Base-by-base conservation (phyloP, 192 early-diverging fungal genomes). In the Coemansia sp. region DNA sequence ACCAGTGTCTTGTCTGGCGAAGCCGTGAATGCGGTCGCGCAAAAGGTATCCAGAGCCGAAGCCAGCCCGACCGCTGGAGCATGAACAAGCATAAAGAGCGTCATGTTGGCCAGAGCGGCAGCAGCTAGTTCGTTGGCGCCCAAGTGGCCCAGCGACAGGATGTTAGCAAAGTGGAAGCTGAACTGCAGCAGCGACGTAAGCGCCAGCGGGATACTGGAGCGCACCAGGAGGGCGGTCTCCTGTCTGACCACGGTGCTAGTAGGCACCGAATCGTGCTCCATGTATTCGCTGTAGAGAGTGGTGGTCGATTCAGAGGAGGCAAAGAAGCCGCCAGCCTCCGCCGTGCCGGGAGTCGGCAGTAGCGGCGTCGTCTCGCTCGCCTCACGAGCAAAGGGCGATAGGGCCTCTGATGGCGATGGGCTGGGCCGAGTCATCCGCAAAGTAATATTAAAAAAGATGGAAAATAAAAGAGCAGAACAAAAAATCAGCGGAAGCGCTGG, bases 21-120 rank as follows among this genome's bases (percentile, higher is more conserved):
- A 4, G 86, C 87, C 0, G 91, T 91, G 61, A 83, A 93, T 2
- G 90, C 85, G 35, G 90, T 88, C 2, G 88, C 86, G 61, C 88
- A 90, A 21, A 91, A 73, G 0, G 91, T 94, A 65, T 94, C 92
- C 16, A 94, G 72, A 0, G 91, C 91, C 6, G 90, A 85, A 4
- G 87, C 82, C n/a, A 88, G 82, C 9, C 92, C 92, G 34, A 90
- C 83, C 4, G 84, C 80, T 34, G 91, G 82, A 31, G 87, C 85
- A 70, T 85, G 88, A 3, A 86, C 87, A 6, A 86, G 80, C 14
- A 93, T 86, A 4, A 87, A 79, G 3, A 88, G 87, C 61, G 87
- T 88, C 90, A 91, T 91, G 57, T 87, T 85, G 10, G 82, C 89
- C 61, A 93, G 69, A 3, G 90, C 86, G 0, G 89, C 82, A 0